Evolutionary conservation across 1,284 basidiomycete genomes (phyloP).

Genomic region (Omphalotus olearius): DNA sequence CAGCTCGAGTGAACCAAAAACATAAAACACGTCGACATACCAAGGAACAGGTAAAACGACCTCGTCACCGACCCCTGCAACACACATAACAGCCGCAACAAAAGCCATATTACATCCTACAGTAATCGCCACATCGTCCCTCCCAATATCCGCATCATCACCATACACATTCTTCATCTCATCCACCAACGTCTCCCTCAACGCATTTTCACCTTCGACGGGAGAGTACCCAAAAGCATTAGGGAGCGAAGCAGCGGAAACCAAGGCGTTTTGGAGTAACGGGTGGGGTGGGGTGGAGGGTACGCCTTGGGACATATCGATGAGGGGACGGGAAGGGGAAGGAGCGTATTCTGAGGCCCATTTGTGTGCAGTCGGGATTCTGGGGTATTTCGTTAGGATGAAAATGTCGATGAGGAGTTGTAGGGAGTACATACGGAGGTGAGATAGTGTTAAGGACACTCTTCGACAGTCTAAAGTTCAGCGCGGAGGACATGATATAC

Average conservation of each 20-base stretch:
- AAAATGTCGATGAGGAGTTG: not conserved
- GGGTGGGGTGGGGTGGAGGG: conserved; percentile 65
- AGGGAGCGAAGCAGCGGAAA: conserved; percentile 39
- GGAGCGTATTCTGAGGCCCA: conserved; percentile 56
- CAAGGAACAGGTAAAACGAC: conserved; percentile 80
- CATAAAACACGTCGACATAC: conserved; percentile 28
- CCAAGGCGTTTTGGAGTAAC: conserved; percentile 49
- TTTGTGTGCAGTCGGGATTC: conserved; percentile 65
- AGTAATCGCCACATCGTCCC: conserved; percentile 59
- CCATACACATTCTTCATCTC: conserved; percentile 71
- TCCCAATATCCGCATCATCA: conserved; percentile 38
- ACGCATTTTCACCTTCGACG: conserved; percentile 57
- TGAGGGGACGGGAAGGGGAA: conserved; percentile 38
- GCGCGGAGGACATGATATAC: conserved; percentile 1
- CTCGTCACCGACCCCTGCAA: conserved; percentile 73
- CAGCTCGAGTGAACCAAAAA: not conserved
- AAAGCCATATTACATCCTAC: conserved; percentile 74
- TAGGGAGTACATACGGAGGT: conserved; percentile 32
- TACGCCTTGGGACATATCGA: conserved; percentile 79
- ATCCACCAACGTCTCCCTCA: conserved; percentile 55
- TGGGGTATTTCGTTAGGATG: too few species aligned
- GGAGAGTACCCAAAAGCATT: conserved; percentile 59
- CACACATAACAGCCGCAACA: conserved; percentile 54
- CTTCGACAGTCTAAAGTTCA: conserved; percentile 35
- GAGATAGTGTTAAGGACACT: conserved; percentile 34